Percentiles rank a stretch among this genome's conserved stretches.
Evolutionary conservation across 2,329 filamentous ascomycete genomes (phyloP).

Genomic region (Diaporthe amygdali): DNA sequence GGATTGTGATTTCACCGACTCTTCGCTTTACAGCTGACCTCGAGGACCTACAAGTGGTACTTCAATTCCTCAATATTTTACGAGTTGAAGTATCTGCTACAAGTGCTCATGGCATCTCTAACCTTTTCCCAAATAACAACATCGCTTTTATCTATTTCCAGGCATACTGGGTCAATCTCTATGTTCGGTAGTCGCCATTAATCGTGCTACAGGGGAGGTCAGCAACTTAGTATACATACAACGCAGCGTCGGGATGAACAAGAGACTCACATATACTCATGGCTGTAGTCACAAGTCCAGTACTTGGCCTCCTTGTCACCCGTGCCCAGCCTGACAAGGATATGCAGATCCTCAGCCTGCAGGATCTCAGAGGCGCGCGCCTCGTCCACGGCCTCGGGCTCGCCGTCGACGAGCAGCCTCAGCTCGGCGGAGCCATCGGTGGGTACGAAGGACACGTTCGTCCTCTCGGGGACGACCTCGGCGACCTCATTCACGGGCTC

Average conservation of each 20-base stretch:
- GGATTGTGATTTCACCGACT: too few relatives aligned
- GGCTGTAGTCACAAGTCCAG: constrained; percentile 88
- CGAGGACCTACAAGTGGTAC: background rate
- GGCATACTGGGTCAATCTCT: constrained; percentile 14
- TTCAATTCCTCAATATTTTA: background rate
- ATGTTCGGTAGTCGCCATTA: constrained; percentile 73
- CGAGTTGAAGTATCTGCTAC: background rate
- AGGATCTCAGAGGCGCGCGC: constrained; percentile 77
- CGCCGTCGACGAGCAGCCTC: constrained; percentile 77
- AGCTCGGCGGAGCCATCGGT: constrained; percentile 78
- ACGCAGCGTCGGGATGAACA: background rate
- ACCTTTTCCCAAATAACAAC: background rate
- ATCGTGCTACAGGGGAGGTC: constrained; percentile 45
- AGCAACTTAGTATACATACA: constrained; percentile 26
- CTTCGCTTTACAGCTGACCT: too few relatives aligned
- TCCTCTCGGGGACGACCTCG: constrained; percentile 70
- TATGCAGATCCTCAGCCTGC: constrained; percentile 79
- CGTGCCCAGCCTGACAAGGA: constrained; percentile 75
- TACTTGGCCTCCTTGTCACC: constrained; percentile 72
- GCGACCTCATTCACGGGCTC: constrained; percentile 62
- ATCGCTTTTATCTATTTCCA: background rate
- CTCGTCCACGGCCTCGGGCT: constrained; percentile 82
- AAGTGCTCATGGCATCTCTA: background rate
- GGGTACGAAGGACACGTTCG: constrained; percentile 80
- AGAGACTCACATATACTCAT: constrained; percentile 67